Percentiles rank a stretch among this genome's conserved stretches.
These are phyloP conservation scores for Rutstroemia sp. DNA, from an alignment of 2,329 filamentous ascomycete species.

Conservation along the genomic window DNA sequence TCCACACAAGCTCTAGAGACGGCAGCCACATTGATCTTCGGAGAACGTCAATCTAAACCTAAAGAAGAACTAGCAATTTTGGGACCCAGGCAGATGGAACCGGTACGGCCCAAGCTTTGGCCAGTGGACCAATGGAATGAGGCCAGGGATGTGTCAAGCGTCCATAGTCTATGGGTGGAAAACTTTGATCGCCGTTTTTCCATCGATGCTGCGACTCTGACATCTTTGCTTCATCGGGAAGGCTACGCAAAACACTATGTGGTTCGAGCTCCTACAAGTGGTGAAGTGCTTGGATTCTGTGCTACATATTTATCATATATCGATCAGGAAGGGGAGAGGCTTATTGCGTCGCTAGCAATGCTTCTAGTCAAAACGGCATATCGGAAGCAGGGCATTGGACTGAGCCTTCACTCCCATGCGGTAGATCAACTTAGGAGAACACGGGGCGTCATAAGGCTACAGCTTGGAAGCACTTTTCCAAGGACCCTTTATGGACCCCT, in stretches of 20 bases:
- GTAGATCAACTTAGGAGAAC: conserved; percentile 41
- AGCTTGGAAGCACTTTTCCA: conserved; percentile 52
- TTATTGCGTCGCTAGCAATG: conserved; percentile 49
- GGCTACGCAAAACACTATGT: conserved; percentile 52
- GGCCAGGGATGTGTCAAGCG: conserved; percentile 21
- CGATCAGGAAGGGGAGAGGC: conserved; percentile 42
- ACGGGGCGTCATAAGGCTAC: conserved; percentile 45
- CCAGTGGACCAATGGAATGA: conserved; percentile 27
- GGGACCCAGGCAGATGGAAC: not conserved
- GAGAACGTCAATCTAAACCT: conserved; percentile 23
- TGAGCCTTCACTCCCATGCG: conserved; percentile 45
- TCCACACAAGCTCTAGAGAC: conserved; percentile 39
- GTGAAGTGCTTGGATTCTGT: conserved; percentile 47
- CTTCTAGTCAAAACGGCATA: conserved; percentile 44
- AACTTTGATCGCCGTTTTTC: conserved; percentile 34
- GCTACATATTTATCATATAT: conserved; percentile 53
- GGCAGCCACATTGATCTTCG: conserved; percentile 46
- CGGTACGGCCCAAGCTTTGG: conserved; percentile 21
- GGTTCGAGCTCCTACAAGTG: conserved; percentile 40
- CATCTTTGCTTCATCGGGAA: conserved; percentile 42
- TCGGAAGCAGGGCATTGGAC: conserved; percentile 44
- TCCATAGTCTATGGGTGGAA: conserved; percentile 24
- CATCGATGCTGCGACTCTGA: conserved; percentile 36
- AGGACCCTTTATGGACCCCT: conserved; percentile 49
- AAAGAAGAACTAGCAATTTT: not conserved